Evolutionary conservation across 75 land plant species (phyloP).

Genomic region (Cunninghamia lanceolata): DNA sequence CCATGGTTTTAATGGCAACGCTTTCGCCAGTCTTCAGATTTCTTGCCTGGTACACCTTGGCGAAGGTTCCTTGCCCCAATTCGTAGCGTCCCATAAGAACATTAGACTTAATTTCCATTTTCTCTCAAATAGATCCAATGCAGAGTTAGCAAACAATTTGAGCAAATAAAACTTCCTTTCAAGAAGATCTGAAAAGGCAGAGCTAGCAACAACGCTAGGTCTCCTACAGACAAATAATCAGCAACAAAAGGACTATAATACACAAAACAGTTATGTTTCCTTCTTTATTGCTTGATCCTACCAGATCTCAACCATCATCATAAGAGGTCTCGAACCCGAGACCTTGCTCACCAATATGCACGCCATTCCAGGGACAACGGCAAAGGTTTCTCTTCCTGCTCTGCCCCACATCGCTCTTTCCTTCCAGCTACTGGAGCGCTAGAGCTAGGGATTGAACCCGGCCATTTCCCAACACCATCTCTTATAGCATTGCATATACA

Average conservation of each 20-base stretch:
- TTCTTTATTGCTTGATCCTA: not conserved
- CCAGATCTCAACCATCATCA: not conserved
- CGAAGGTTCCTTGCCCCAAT: slow-evolving; percentile 60
- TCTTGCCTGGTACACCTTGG: slow-evolving; percentile 61
- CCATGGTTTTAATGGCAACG: slow-evolving; percentile 60
- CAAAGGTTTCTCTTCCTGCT: not conserved
- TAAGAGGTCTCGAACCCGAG: not conserved
- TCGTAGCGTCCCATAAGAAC: slow-evolving; percentile 32
- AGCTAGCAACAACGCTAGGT: not conserved
- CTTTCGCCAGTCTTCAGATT: slow-evolving; percentile 37
- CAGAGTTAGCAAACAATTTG: not conserved
- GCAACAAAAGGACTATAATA: not conserved
- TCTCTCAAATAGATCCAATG: not conserved
- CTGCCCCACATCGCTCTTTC: not conserved
- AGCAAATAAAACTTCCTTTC: not conserved
- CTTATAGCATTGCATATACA: not conserved
- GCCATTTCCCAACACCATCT: not conserved
- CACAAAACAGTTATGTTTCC: not conserved
- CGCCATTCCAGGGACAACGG: not conserved
- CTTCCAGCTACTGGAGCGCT: not conserved
- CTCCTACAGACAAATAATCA: too few relatives aligned
- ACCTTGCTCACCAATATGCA: slow-evolving; percentile 7
- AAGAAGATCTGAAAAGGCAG: not conserved
- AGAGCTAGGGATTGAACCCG: not conserved
- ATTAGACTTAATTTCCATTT: not conserved